These are phyloP conservation scores for Lenwebbia sp. DNA, from an alignment of 345 rosid species.

Conservation along the genomic window DNA sequence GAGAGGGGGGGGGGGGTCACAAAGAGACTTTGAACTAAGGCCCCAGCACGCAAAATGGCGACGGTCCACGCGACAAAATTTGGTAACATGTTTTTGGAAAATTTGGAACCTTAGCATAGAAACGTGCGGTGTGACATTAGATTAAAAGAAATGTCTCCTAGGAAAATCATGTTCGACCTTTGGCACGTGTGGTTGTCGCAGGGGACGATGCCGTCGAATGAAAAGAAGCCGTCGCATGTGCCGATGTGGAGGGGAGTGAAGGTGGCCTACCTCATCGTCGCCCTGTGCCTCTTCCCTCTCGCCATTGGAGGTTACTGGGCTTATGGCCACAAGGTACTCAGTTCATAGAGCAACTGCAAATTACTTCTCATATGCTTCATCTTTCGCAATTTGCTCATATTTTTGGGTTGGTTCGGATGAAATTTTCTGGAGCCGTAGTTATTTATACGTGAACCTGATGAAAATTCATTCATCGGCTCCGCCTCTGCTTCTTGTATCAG, in stretches of 20 bases:
- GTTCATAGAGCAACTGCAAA: neutral
- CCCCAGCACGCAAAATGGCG: neutral
- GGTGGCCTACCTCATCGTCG: constrained; percentile 5
- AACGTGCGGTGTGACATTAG: neutral
- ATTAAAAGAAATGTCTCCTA: neutral
- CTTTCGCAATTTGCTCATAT: neutral
- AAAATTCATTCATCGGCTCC: neutral
- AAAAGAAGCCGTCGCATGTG: constrained; percentile 7
- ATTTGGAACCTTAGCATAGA: neutral
- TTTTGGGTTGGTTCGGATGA: neutral
- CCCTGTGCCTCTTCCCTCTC: constrained; percentile 8
- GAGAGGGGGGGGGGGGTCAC: neutral
- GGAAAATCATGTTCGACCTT: neutral
- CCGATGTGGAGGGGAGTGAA: constrained; percentile 18
- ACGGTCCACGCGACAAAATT: neutral
- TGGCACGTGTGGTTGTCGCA: neutral
- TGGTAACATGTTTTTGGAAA: neutral
- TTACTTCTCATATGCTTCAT: neutral
- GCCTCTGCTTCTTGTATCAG: neutral
- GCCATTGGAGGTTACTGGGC: constrained; percentile 15
- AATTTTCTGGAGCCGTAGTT: neutral
- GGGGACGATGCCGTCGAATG: constrained; percentile 13
- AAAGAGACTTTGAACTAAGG: neutral
- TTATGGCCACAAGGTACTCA: constrained; percentile 9
- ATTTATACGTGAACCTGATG: neutral